Percentiles rank a stretch among this genome's conserved stretches.
phyloP scores from a whole-genome alignment of 306 rosid species.

The Cicer judaicum region DNA sequence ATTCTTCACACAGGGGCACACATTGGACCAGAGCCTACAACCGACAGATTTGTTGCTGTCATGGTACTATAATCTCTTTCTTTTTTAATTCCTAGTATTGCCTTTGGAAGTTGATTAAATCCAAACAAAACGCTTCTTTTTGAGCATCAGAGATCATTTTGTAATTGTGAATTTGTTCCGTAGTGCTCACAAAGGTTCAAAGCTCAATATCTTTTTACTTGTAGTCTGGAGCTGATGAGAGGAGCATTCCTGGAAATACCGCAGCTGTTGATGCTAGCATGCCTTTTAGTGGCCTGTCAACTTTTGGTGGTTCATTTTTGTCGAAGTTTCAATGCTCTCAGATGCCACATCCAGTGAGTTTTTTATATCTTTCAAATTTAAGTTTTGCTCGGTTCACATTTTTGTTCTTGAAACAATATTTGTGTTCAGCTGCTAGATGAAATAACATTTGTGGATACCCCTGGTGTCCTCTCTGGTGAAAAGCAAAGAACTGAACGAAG shows the following conservation, averaged over 20 bases:
- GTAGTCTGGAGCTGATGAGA: slow-evolving; percentile 96
- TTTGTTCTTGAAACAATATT: slow-evolving; percentile 28
- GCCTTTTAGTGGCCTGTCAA: slow-evolving; percentile 87
- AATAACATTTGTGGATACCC: slow-evolving; percentile 91
- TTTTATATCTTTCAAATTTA: slow-evolving; percentile 27
- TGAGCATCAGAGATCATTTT: background rate
- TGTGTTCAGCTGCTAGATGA: slow-evolving; percentile 75
- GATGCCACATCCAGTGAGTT: slow-evolving; percentile 95
- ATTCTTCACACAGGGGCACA: slow-evolving; percentile 74
- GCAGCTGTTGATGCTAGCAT: slow-evolving; percentile 86
- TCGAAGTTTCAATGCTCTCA: slow-evolving; percentile 94
- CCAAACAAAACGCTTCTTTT: background rate
- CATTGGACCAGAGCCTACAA: slow-evolving; percentile 98
- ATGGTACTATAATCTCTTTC: slow-evolving; percentile 63
- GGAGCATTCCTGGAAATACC: slow-evolving; percentile 96
- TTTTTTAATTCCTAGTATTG: background rate
- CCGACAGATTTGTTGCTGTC: slow-evolving; percentile 93
- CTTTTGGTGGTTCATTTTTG: slow-evolving; percentile 86
- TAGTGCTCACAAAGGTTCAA: slow-evolving; percentile 26
- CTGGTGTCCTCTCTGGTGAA: slow-evolving; percentile 97
- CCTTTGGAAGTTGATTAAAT: background rate
- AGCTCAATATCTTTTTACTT: slow-evolving; percentile 37
- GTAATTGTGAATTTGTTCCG: background rate
- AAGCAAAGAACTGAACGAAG: slow-evolving; percentile 95
- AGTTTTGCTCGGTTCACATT: background rate